These are phyloP conservation scores for Clarireedia sp. DNA, from an alignment of 2,329 filamentous ascomycete genomes.

Conservation along the genomic window DNA sequence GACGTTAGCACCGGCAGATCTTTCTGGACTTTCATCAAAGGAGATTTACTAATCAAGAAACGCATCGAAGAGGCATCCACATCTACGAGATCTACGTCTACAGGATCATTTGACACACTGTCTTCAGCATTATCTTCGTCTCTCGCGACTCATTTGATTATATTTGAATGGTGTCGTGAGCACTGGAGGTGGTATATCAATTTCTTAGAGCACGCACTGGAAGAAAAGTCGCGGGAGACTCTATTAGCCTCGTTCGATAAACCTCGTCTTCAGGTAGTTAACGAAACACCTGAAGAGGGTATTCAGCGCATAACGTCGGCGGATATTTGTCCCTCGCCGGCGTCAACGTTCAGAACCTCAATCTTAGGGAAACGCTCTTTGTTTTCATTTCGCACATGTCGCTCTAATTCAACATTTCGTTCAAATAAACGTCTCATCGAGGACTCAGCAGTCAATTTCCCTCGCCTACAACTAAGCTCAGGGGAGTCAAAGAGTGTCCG, in stretches of 20 bases:
- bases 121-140: constrained; percentile 18
- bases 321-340: neutral
- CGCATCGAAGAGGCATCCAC: constrained; percentile 22
- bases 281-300: neutral
- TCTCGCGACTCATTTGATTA: constrained; percentile 30
- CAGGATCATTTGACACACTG: constrained; percentile 9
- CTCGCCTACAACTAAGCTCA: neutral
- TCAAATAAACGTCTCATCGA: neutral
- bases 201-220: constrained; percentile 25
- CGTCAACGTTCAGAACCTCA: neutral
- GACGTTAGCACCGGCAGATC: constrained; percentile 29
- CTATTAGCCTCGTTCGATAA: neutral
- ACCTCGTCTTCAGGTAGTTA: neutral
- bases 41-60: constrained; percentile 27
- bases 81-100: neutral
- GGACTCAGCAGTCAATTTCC: neutral
- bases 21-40: constrained; percentile 34
- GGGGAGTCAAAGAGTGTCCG: neutral
- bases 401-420: neutral
- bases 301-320: neutral
- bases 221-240: constrained; percentile 2
- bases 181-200: constrained; percentile 38
- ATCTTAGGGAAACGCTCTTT: neutral
- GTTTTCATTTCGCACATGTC: neutral
- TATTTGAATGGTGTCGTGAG: constrained; percentile 33